Evolutionary conservation across 2,329 filamentous ascomycete genomes (phyloP).

Genomic region (Colletotrichum chrysophilum): DNA sequence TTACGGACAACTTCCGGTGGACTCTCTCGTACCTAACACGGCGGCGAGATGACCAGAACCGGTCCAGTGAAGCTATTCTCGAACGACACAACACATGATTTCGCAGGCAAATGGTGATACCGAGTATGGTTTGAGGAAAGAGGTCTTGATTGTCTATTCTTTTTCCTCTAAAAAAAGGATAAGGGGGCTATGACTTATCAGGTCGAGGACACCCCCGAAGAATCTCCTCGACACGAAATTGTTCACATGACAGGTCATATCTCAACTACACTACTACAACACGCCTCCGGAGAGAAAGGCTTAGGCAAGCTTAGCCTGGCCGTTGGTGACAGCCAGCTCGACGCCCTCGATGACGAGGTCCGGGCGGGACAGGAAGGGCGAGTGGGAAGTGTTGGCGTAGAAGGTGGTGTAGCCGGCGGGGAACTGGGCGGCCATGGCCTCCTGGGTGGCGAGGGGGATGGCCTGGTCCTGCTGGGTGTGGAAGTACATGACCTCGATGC

Average conservation of each 20-base stretch:
- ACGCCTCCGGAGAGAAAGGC: background rate
- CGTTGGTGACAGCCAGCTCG: slow-evolving; percentile 10
- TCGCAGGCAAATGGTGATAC: background rate
- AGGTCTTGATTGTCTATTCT: background rate
- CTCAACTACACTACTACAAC: background rate
- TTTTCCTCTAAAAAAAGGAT: background rate
- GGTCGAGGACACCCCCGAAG: background rate
- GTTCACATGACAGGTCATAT: background rate
- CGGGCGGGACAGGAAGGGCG: slow-evolving; percentile 15
- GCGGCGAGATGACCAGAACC: background rate
- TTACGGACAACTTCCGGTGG: background rate
- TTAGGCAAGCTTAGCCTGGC: slow-evolving; percentile 4
- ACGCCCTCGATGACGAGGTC: slow-evolving; percentile 12
- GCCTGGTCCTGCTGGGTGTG: slow-evolving; percentile 28
- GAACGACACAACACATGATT: background rate
- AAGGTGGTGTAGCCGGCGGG: slow-evolving; percentile 5
- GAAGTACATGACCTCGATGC: slow-evolving; percentile 30
- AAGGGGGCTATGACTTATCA: background rate
- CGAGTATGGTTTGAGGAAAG: background rate
- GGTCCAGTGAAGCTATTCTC: background rate
- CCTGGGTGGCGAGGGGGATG: slow-evolving; percentile 23
- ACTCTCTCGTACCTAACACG: background rate
- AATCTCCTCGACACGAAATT: background rate
- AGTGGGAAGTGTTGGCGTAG: slow-evolving; percentile 12
- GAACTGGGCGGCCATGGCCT: slow-evolving; percentile 26